phyloP scores from a whole-genome alignment of 257 asterid genomes.

The Lantana camara region DNA sequence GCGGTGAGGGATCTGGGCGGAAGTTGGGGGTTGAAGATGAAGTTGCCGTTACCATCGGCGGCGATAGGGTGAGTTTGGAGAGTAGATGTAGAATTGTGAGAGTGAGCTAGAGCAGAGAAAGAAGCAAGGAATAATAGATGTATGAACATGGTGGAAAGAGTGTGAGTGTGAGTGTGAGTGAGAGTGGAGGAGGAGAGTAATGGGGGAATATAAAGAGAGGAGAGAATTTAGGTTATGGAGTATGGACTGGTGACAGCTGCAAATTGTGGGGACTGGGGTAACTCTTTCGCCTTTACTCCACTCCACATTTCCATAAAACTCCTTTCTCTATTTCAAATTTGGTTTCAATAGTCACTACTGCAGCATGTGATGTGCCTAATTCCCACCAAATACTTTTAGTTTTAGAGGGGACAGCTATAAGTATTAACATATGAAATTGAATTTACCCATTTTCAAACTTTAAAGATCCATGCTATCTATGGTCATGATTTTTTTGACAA shows the following conservation, averaged over 20 bases:
- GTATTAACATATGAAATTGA: too few relatives aligned
- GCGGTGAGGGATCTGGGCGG: conserved; percentile 46
- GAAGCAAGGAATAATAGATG: conserved; percentile 12
- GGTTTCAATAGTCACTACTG: too few relatives aligned
- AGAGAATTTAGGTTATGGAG: conserved; percentile 1
- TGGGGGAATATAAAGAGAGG: neutral
- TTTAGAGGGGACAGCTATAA: too few relatives aligned
- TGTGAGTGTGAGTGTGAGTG: neutral
- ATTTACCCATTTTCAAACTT: too few relatives aligned
- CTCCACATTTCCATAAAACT: too few relatives aligned
- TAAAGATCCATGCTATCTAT: too few relatives aligned
- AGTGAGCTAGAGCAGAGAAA: neutral
- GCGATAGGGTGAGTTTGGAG: conserved; percentile 11
- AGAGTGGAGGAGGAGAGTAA: neutral
- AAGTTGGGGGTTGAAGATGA: conserved; percentile 47
- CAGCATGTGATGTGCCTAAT: too few relatives aligned
- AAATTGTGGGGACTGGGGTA: conserved; percentile 31
- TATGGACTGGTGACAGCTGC: conserved; percentile 71
- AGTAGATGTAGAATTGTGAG: neutral
- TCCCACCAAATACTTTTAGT: too few relatives aligned
- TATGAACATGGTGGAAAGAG: conserved; percentile 11
- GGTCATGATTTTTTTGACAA: too few relatives aligned
- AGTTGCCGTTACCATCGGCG: neutral
- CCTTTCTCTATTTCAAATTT: too few relatives aligned
- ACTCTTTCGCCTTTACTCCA: neutral